Percentiles rank a stretch among this genome's conserved stretches.
Conservation (phyloP, 108 stramenopile species). For the Aurantiochytrium sp. region DNA sequence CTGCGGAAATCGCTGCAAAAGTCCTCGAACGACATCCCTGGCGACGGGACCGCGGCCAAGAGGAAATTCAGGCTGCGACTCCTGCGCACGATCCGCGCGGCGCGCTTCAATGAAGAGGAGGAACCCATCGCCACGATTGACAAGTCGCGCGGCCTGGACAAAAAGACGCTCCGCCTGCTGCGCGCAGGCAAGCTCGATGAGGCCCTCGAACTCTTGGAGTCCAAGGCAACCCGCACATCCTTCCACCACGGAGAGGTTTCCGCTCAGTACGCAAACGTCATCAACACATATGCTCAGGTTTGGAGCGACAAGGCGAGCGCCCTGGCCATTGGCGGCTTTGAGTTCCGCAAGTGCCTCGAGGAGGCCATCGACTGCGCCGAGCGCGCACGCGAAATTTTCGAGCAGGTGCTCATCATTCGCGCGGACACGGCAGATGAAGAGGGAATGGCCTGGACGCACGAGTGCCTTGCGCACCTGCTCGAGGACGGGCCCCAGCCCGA, state of each 20-base stretch:
- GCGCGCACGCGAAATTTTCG: background rate
- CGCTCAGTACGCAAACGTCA: background rate
- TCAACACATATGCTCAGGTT: background rate
- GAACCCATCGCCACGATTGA: background rate
- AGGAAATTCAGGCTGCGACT: background rate
- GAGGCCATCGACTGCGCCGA: background rate
- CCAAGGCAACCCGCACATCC: background rate
- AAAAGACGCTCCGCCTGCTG: background rate
- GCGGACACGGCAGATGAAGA: background rate
- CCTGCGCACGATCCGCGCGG: background rate
- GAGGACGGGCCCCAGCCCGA: background rate
- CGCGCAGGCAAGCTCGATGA: background rate
- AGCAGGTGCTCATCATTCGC: background rate
- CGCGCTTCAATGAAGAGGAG: background rate
- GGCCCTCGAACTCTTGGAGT: background rate
- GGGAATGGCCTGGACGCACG: background rate
- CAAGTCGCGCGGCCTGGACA: background rate
- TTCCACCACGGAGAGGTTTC: background rate
- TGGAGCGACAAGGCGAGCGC: constrained; percentile 4
- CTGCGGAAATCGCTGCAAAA: background rate
- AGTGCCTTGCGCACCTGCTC: background rate
- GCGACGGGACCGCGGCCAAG: background rate
- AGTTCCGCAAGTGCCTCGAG: background rate
- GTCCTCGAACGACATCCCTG: background rate
- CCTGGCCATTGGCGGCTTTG: background rate